phyloP scores from a whole-genome alignment of 352 stramenopile genomes.

The Globisporangium nodosum region DNA sequence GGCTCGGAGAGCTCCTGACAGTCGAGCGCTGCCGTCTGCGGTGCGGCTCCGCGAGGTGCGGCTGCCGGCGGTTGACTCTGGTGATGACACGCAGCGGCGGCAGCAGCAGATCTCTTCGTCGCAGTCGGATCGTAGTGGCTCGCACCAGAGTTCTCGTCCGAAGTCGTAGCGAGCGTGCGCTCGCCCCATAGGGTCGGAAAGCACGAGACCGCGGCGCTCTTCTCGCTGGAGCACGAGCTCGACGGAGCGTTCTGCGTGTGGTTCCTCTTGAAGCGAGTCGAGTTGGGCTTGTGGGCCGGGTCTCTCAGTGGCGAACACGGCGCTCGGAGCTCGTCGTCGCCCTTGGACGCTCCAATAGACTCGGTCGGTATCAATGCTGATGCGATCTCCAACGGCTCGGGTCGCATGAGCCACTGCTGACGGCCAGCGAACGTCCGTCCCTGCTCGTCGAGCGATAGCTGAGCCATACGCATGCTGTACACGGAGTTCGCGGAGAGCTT shows the following conservation, averaged over 20 bases:
- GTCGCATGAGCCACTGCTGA: conserved; percentile 12
- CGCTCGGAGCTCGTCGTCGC: background rate
- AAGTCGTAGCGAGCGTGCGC: too few relatives aligned
- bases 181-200: conserved; percentile 17
- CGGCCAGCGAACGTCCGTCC: conserved; percentile 6
- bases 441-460: conserved; percentile 34
- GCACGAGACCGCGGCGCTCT: conserved; percentile 6
- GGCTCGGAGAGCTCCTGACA: conserved; percentile 18
- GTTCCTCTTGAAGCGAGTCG: background rate
- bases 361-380: background rate
- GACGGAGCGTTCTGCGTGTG: background rate
- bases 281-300: background rate
- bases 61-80: background rate
- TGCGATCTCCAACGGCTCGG: background rate
- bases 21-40: conserved; percentile 5
- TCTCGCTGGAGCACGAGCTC: background rate
- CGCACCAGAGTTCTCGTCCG: background rate
- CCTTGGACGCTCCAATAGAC: background rate
- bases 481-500: conserved; percentile 30
- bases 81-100: background rate
- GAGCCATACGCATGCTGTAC: conserved; percentile 39
- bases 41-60: background rate
- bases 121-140: background rate
- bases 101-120: background rate
- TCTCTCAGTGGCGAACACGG: background rate